Evolutionary conservation across 306 rosid genomes (phyloP), one percentile per base, ranked within the genome.

Genomic region (Benincasa hispida): DNA sequence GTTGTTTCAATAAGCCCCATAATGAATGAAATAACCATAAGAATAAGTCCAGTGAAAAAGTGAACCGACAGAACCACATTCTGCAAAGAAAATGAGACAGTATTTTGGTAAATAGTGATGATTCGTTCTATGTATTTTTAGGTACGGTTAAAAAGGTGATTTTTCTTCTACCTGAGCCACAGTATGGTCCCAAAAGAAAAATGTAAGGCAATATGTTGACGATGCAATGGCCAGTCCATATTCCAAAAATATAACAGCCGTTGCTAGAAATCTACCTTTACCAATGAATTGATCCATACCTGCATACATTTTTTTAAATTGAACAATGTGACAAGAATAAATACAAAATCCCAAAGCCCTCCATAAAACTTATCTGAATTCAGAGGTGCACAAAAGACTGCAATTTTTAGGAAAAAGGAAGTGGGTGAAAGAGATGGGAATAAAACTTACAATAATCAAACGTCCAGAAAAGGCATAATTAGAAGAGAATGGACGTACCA

Each of bases 231-330:
- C 94, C n/a, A 91, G 82, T 72, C 98, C 98, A 80, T 94, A 91
- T 79, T 87, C 95, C 86, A 91, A 81, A 76, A 91, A 87, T 90
- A 94, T 77, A 81, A 90, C 28, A 67, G 87, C 80, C 5, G 95
- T 94, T 32, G 91, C 89, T 77, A 87, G 77, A 81, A 94, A 79
- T 78, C 93, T 87, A 72, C 89, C 89, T 19, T 82, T 87, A 83
- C 97, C 98, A 81, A 94, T 88, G 87, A 94, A 94, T 78, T 91
- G 98, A 78, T 90, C 97, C 85, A 94, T 76, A 85, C 98, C 98
- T 91, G 82, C 39, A 82, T 14, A 70, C 70, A 74, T 55, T 73
- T 68, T 74, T 74, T 62, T 2, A 63, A 42, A 78, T 28, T 28
- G 47, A 79, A 51, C 17, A 74, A 47, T 48, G 60, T 25, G 28